Evolutionary conservation across 257 asterid species (phyloP).

Genomic region (Jaltomata sinuosa): DNA sequence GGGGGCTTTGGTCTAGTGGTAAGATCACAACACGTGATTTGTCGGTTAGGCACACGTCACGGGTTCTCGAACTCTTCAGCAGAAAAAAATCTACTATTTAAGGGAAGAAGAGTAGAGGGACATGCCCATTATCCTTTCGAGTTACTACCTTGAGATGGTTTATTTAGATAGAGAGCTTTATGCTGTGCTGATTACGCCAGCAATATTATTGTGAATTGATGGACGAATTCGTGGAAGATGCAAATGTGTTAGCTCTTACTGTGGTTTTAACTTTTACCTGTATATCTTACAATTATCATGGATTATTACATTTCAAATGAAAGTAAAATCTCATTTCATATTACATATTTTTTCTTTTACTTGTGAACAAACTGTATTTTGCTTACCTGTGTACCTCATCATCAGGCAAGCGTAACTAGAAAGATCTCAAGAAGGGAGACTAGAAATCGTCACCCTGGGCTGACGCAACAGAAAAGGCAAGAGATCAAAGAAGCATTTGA

Average conservation of each 20-base stretch:
- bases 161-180: neutral
- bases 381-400: neutral
- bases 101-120: neutral
- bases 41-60: neutral
- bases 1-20: neutral
- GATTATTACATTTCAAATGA: neutral
- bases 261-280: neutral
- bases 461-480: slow-evolving; percentile 75
- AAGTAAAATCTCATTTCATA: neutral
- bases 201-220: neutral
- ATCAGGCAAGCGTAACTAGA: slow-evolving; percentile 44
- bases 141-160: neutral
- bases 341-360: neutral
- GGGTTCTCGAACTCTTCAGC: neutral
- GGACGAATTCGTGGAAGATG: neutral
- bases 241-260: neutral
- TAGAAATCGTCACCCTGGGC: slow-evolving; percentile 64
- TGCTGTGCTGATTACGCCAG: neutral
- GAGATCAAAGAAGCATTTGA: slow-evolving; percentile 92
- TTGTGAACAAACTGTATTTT: neutral
- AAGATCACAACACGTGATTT: neutral
- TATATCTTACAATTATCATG: neutral
- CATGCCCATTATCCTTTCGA: neutral
- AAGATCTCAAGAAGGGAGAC: slow-evolving; percentile 52
- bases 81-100: neutral